Conservation (phyloP, 176 grass and related monocot genomes). For the Oropetium thomaeum region DNA sequence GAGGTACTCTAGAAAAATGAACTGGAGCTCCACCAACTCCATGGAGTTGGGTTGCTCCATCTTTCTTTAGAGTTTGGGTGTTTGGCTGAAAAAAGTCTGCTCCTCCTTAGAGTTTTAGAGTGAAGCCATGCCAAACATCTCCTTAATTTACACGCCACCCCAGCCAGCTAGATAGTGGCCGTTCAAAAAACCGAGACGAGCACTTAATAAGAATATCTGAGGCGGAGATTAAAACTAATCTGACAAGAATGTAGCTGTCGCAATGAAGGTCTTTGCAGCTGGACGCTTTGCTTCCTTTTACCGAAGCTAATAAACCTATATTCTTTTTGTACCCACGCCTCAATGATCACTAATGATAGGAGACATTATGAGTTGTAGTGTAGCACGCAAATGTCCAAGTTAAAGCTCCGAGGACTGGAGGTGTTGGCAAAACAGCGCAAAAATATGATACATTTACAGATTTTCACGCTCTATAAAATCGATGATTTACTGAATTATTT, state of each 20-base stretch:
- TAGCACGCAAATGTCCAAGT: background rate
- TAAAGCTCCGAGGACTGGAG: too few relatives aligned
- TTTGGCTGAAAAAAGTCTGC: too few relatives aligned
- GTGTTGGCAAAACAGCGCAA: too few relatives aligned
- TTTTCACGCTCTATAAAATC: too few relatives aligned
- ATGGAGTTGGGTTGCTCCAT: too few relatives aligned
- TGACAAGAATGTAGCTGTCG: background rate
- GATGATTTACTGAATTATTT: too few relatives aligned
- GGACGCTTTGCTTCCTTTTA: background rate
- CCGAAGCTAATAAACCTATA: background rate
- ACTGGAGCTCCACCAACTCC: too few relatives aligned
- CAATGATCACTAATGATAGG: background rate
- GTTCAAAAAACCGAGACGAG: background rate
- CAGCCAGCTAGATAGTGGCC: background rate
- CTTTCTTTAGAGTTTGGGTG: too few relatives aligned
- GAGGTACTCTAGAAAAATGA: too few relatives aligned
- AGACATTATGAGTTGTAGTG: background rate
- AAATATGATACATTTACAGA: too few relatives aligned
- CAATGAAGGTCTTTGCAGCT: background rate
- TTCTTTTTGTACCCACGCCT: background rate
- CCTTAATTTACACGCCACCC: background rate
- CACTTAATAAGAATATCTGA: background rate
- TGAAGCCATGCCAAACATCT: too few relatives aligned
- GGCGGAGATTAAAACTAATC: background rate
- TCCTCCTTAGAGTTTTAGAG: too few relatives aligned